Base-by-base conservation (phyloP, 805 yeast species). In the Schizosaccharomyces pombe region DNA sequence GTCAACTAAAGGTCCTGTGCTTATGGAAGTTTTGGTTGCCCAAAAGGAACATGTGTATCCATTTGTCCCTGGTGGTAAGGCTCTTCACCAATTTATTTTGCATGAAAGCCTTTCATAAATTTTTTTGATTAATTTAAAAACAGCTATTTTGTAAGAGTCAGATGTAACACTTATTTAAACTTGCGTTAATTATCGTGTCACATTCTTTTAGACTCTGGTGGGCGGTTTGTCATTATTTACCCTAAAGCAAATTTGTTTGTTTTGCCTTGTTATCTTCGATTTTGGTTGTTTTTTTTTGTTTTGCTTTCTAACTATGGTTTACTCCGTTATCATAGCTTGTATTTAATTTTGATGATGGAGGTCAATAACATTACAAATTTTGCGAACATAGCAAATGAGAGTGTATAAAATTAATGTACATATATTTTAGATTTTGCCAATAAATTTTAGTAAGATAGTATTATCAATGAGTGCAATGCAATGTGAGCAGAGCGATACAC, bases 11-110 rank as follows among this genome's bases (percentile, higher is more conserved):
- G 93, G 94, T 19, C 97, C 98, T 26, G 82, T 87, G 51, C 75
- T 91, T 64, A 70, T 89, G 63, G 98, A 91, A 73, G 97, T 86
- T 47, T 63, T 79, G 53, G 91, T 86, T 32, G 97, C 87, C 71
- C 73, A 75, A 64, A 82, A 82, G 74, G 95, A 89, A 52, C 95
- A 96, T 54, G 97, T 91, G 57, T 75, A 91, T 66, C 98, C 98
- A 56, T 86, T 91, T 94, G 97, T 91, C 55, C 94, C 98, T 55
- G 94, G 79, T 57, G 98, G 97, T 62, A 85, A 83, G 68, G 95
- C 83, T 59, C 75, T 91, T 63, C 89, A 91, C 64, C 97, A 91
- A 68, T 87, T 89, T 66, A 82, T 91, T 60, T 74, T 75, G 52
- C 91, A 80, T 26, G 22, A 22, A 14, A 40, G 47, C 22, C 47